Conservation (phyloP, 2,329 filamentous ascomycete species). For the Cyanodermella asteris region DNA sequence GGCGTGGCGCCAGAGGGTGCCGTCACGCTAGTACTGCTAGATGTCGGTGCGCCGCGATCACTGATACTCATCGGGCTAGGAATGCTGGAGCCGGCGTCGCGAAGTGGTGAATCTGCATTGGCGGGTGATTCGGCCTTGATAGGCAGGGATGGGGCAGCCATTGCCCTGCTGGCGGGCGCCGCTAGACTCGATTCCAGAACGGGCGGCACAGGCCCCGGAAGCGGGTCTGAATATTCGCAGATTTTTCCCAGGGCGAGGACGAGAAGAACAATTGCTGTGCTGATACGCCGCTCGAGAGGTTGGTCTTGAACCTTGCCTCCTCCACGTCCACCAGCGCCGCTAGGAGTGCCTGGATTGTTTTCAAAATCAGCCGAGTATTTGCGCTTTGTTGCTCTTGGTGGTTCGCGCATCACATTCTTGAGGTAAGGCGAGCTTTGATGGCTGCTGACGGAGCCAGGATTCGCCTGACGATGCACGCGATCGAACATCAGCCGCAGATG, state of each 20-base stretch:
- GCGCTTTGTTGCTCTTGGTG: slow-evolving; percentile 11
- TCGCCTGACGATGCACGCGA: slow-evolving; percentile 27
- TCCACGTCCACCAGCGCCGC: slow-evolving; percentile 2
- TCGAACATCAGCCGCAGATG: slow-evolving; percentile 30
- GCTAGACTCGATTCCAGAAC: too few species aligned
- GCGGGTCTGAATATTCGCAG: slow-evolving; percentile 30
- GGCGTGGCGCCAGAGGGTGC: too few species aligned
- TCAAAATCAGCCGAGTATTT: slow-evolving; percentile 12
- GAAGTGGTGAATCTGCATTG: too few species aligned
- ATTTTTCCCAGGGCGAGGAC: slow-evolving; percentile 76
- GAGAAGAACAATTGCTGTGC: slow-evolving; percentile 61
- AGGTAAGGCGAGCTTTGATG: slow-evolving; percentile 7
- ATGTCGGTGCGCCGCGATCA: too few species aligned
- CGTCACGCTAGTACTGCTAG: too few species aligned
- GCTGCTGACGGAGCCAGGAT: slow-evolving; percentile 13
- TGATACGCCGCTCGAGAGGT: slow-evolving; percentile 36
- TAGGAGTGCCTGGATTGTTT: slow-evolving; percentile 6
- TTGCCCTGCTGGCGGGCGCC: too few species aligned
- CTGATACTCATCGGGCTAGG: too few species aligned
- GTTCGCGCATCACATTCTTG: slow-evolving; percentile 9
- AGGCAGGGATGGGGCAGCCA: too few species aligned
- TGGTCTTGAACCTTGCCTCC: slow-evolving; percentile 9
- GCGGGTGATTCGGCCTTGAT: too few species aligned
- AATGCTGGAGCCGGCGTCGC: too few species aligned
- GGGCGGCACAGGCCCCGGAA: slow-evolving; percentile 35